These are phyloP conservation scores for Blastobotrys mokoenaii DNA, from an alignment of 805 yeast genomes.

Conservation along the genomic window DNA sequence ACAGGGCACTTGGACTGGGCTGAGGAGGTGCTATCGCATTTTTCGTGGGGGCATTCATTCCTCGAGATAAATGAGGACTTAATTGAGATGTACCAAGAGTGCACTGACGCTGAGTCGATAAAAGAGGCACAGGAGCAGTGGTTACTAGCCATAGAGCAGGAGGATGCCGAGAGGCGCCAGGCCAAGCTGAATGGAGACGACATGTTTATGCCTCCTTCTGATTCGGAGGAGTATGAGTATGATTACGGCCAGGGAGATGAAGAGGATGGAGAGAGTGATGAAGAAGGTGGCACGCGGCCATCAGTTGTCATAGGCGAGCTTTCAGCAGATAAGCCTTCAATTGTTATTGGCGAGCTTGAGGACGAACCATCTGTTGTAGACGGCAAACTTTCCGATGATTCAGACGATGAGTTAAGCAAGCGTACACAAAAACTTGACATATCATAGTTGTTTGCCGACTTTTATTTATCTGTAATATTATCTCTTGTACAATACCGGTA, in stretches of 20 bases:
- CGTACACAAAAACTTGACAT: no score
- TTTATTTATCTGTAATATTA: no score
- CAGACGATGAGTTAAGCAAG: no score
- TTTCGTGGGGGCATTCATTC: conserved; percentile 92
- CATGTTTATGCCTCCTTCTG: conserved; percentile 44
- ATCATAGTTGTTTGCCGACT: no score
- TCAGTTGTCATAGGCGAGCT: no score
- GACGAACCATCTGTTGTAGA: no score
- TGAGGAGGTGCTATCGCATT: conserved; percentile 58
- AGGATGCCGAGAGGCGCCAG: conserved; percentile 23
- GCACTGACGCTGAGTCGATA: conserved; percentile 75
- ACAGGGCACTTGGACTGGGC: conserved; percentile 93
- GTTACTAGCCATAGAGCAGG: conserved; percentile 52
- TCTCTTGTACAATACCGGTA: neutral
- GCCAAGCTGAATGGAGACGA: conserved; percentile 42
- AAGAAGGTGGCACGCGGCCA: neutral
- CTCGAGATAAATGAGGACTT: conserved; percentile 74
- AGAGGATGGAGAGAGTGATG: conserved; percentile 4
- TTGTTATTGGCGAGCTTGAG: no score
- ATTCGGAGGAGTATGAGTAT: conserved; percentile 15
- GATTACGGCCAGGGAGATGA: conserved; percentile 7
- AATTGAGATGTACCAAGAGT: conserved; percentile 60
- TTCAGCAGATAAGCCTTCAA: no score
- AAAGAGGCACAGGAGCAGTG: conserved; percentile 65
- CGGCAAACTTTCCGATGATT: no score